These are phyloP conservation scores for Apocynum venetum DNA, from an alignment of 257 asterid genomes.

Conservation along the genomic window DNA sequence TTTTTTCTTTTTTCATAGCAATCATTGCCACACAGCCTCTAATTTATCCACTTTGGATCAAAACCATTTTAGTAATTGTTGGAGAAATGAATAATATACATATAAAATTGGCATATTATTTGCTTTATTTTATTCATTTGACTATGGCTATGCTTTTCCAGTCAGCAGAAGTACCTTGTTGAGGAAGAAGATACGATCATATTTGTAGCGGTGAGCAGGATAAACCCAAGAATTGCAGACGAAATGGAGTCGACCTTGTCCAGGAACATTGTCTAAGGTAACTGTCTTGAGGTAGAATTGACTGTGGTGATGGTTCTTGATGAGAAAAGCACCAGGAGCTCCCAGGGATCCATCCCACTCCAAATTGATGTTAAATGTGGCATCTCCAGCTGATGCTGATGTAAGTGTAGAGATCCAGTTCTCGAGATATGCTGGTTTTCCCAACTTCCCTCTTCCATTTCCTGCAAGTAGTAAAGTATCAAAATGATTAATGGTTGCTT, in stretches of 20 bases:
- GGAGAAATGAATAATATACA: background rate
- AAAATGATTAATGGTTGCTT: background rate
- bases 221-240: constrained; percentile 89
- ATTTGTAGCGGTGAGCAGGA: constrained; percentile 53
- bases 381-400: constrained; percentile 52
- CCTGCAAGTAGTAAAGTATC: constrained; percentile 23
- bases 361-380: constrained; percentile 38
- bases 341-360: constrained; percentile 74
- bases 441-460: constrained; percentile 61
- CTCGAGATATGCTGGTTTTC: constrained; percentile 58
- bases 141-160: background rate
- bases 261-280: constrained; percentile 59
- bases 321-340: constrained; percentile 69
- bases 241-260: constrained; percentile 55
- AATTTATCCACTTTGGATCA: background rate
- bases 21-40: constrained; percentile 3
- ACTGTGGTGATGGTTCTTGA: constrained; percentile 60
- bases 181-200: constrained; percentile 65
- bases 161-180: constrained; percentile 53
- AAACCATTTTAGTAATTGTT: background rate
- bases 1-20: background rate
- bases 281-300: constrained; percentile 70
- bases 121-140: background rate
- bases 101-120: background rate
- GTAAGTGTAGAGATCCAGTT: constrained; percentile 58